Conservation (phyloP, 1,139 yeast species). For the Hyphopichia burtonii region DNA sequence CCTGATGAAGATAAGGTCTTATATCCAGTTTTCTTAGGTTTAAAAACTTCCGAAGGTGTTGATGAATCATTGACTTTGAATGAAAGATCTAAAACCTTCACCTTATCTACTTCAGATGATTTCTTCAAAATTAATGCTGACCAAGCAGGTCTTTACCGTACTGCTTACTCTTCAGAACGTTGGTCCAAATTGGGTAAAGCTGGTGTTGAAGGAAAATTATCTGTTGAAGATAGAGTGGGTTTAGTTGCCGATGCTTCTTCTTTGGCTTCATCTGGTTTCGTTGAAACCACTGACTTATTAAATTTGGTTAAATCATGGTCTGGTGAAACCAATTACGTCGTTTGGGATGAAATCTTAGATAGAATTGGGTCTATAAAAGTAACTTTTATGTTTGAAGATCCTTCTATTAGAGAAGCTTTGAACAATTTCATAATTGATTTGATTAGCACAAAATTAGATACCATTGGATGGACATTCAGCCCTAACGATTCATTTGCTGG, state of each 20-base stretch:
- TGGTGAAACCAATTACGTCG: constrained; percentile 66
- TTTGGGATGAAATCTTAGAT: constrained; percentile 70
- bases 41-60: constrained; percentile 65
- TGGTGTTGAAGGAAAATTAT: constrained; percentile 61
- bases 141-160: constrained; percentile 81
- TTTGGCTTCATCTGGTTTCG: constrained; percentile 70
- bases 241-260: constrained; percentile 81
- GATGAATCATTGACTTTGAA: constrained; percentile 63
- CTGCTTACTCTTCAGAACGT: constrained; percentile 72
- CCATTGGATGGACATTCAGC: constrained; percentile 69
- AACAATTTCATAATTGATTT: constrained; percentile 59
- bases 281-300: constrained; percentile 64
- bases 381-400: constrained; percentile 72
- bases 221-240: constrained; percentile 84
- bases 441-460: constrained; percentile 55
- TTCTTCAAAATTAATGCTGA: constrained; percentile 81
- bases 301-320: constrained; percentile 68
- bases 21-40: constrained; percentile 82
- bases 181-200: constrained; percentile 73
- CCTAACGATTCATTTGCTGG: constrained; percentile 64
- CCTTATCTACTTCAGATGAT: constrained; percentile 43
- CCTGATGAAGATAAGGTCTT: constrained; percentile 50
- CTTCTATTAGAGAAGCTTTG: constrained; percentile 54
- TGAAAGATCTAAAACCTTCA: constrained; percentile 51
- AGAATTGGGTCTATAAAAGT: constrained; percentile 55